Evolutionary conservation across 2,329 filamentous ascomycete genomes (phyloP).

Genomic region (Paradendryphiella salina): DNA sequence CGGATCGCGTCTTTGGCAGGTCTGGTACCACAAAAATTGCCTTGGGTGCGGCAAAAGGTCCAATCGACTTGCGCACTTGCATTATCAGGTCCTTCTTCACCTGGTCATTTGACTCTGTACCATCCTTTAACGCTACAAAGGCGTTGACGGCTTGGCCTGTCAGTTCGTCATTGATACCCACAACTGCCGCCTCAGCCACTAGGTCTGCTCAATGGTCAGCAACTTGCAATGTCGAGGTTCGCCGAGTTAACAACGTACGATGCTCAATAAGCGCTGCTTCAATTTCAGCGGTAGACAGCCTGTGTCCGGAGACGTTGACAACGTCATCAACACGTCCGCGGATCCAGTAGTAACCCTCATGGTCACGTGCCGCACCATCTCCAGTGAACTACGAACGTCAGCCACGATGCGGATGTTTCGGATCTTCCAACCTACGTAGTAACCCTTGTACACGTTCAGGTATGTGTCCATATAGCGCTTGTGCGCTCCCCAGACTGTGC

Average conservation of each 20-base stretch:
- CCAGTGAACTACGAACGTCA: conserved; percentile 70
- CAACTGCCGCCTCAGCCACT: conserved; percentile 92
- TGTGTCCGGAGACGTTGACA: conserved; percentile 95
- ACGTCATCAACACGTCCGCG: conserved; percentile 97
- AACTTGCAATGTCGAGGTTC: conserved; percentile 5
- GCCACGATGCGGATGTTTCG: conserved; percentile 4
- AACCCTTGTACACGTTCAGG: conserved; percentile 94
- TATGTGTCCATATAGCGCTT: conserved; percentile 99
- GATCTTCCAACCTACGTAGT: conserved; percentile 71
- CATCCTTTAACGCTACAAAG: conserved; percentile 90
- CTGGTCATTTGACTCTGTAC: conserved; percentile 72
- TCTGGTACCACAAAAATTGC: conserved; percentile 88
- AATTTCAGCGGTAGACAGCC: conserved; percentile 95
- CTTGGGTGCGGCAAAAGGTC: conserved; percentile 95
- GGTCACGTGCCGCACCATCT: conserved; percentile 92
- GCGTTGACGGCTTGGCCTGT: conserved; percentile 97
- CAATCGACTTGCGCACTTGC: conserved; percentile 96
- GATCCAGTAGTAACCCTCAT: conserved; percentile 99
- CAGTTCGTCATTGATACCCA: conserved; percentile 89
- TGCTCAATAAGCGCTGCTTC: conserved; percentile 96
- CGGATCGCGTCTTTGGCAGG: conserved; percentile 93
- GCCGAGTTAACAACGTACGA: conserved; percentile 48
- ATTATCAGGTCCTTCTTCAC: conserved; percentile 91
- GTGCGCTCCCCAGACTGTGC: conserved; percentile 96
- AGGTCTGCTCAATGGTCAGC: conserved; percentile 53